Conservation (phyloP, 2,329 filamentous ascomycete genomes). For the Coniochaeta pulveracea region DNA sequence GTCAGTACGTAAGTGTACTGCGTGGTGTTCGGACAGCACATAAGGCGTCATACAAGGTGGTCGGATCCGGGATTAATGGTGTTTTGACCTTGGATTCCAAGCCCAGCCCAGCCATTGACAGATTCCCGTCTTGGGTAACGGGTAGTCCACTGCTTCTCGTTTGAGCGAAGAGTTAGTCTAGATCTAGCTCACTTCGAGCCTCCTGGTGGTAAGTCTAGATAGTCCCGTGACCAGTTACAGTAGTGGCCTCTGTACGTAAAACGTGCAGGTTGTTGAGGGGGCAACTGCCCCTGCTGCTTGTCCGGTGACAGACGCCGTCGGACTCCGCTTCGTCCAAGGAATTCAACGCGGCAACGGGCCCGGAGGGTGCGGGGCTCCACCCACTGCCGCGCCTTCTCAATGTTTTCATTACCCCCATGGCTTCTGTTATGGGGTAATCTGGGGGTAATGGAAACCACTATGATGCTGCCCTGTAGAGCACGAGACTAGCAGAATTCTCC, state of each 20-base stretch:
- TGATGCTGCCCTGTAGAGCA: conserved; percentile 1
- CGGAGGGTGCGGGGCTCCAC: conserved; percentile 3
- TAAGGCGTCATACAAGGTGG: too few relatives aligned
- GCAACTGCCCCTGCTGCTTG: too few relatives aligned
- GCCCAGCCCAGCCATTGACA: too few relatives aligned
- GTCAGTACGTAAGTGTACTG: conserved; percentile 1
- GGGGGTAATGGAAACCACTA: conserved; percentile 4
- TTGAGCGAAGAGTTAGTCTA: too few relatives aligned
- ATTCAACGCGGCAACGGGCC: conserved; percentile 3
- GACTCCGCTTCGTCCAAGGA: conserved; percentile 4
- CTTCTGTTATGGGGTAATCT: conserved; percentile 2
- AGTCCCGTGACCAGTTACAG: conserved; percentile 3
- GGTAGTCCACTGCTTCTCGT: too few relatives aligned
- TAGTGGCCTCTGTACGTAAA: conserved; percentile 3
- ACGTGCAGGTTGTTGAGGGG: too few relatives aligned
- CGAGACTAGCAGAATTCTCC: conserved; percentile 3
- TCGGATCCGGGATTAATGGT: conserved; percentile 4
- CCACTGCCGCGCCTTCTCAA: conserved; percentile 1
- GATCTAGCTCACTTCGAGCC: too few relatives aligned
- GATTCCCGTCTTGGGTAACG: too few relatives aligned
- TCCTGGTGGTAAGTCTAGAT: too few relatives aligned
- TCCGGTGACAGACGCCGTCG: not conserved
- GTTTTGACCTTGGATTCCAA: too few relatives aligned
- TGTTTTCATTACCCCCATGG: conserved; percentile 3
- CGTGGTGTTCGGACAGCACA: not conserved